Base-by-base conservation (phyloP, 1,284 basidiomycete genomes). In the Pseudozyma tsukubaensis region DNA sequence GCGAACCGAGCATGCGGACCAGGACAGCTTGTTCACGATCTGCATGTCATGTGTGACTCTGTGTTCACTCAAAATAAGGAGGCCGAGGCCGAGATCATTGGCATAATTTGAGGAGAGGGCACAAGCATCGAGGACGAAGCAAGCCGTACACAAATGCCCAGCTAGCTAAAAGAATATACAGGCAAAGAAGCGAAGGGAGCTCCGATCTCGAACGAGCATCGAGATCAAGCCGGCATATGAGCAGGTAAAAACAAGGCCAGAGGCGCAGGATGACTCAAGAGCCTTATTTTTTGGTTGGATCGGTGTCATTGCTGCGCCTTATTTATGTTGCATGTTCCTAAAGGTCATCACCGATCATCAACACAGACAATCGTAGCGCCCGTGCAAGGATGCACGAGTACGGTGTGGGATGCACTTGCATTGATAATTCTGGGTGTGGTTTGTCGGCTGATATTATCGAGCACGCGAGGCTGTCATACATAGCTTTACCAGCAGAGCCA, bases 231-330 rank as follows among this genome's bases (percentile, higher is more conserved):
- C 44, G 18, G 2, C 9, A 24, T 18, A 39, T 24, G 50, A 39
- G 16, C 36, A 51, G 18, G 12, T n/a, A 18, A 39, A 40, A 40
- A 43, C 13, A 16, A 12, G 14, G 14, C 8, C 13, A 50, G 9
- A 39, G 40, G 50, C 50, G 42, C 19, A 29, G 11, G 50, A 52
- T 40, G 39, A 52, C 50, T 52, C 39, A 32, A 42, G 50, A 52
- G 50, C 39, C 50, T 52, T 52, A 52, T 39, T 52, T 52, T 52
- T 52, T 16, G 39, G 19, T 14, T 8, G 24, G 50, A 52, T 52
- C 50, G 50, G 39, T 40, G 37, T 50, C 49, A 19, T 36, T 51
- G 36, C 12, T 40, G 35, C 21, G 12, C 50, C 29, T 43, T 21
- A 16, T 32, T 48, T 21, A 6, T 29, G 24, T 29, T 29, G 24